Evolutionary conservation across 1,284 basidiomycete species (phyloP).

Genomic region (Moesziomyces aphidis): DNA sequence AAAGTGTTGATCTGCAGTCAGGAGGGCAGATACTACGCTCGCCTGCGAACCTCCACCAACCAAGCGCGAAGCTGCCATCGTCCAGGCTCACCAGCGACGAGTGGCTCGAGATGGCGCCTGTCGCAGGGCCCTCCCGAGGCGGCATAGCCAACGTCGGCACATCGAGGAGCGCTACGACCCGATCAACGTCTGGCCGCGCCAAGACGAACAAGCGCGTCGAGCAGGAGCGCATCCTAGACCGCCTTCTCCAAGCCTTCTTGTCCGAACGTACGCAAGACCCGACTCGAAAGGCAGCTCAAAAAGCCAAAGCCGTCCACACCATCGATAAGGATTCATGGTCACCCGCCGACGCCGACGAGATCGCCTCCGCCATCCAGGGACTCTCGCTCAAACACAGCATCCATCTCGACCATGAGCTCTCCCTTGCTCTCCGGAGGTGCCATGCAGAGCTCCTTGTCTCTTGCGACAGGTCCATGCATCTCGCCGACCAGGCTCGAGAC

Average conservation of each 20-base stretch:
- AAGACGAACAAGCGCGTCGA: conserved; percentile 38
- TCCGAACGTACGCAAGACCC: background rate
- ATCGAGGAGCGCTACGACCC: conserved; percentile 4
- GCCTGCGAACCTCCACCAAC: background rate
- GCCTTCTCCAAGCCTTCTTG: conserved; percentile 19
- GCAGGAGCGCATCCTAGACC: conserved; percentile 37
- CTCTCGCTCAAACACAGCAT: conserved; percentile 44
- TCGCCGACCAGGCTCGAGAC: conserved; percentile 22
- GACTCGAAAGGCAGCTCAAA: conserved; percentile 14
- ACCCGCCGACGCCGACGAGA: conserved; percentile 26
- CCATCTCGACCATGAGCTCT: conserved; percentile 40
- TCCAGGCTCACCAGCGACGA: background rate
- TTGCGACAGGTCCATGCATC: conserved; percentile 15
- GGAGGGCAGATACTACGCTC: background rate
- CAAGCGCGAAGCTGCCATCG: background rate
- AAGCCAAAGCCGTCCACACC: conserved; percentile 15
- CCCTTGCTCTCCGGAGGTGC: conserved; percentile 26
- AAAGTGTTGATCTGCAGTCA: conserved; percentile 13
- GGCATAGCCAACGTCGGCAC: conserved; percentile 1
- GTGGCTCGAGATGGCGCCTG: conserved; percentile 7
- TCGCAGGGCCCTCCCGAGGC: conserved; percentile 21
- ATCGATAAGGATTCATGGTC: conserved; percentile 41
- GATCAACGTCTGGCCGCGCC: conserved; percentile 11
- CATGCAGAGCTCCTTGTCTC: conserved; percentile 24
- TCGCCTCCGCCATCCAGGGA: conserved; percentile 29